Evolutionary conservation across 2,329 filamentous ascomycete genomes (phyloP), one percentile per base, ranked within the genome.

Genomic region (Penicillium sp.): DNA sequence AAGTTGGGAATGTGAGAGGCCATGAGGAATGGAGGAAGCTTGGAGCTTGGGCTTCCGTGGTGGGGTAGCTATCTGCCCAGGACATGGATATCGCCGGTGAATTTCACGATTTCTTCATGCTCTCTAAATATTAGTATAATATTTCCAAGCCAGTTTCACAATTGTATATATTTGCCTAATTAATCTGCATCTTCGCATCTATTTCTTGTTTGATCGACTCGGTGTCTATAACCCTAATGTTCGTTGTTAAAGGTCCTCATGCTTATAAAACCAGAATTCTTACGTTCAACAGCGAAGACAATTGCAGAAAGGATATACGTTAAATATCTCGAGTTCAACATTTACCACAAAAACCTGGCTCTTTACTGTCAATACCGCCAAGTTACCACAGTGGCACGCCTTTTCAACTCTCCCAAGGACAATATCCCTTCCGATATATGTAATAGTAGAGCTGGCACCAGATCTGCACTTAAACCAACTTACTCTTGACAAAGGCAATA

Each of bases 1-100:
- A 96, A 83, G 68, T 96, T 93, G 2, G 92, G 91, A 45, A 96
- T 96, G 25, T 87, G 83, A 41, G 86, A 79, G 47, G 89, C 83
- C 89, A 93, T 93, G 58, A 53, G 58, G 59, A 66, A 49, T 49
- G 43, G 56, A 62, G 52, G 60, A 62, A 59, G 59, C 53, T 59
- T 53, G 56, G 53, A 66, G 59, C 57, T 66, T 55, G 54, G 51
- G 55, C 55, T 53, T 53, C 33, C 35, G 56, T 55, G 58, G 55
- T 59, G 58, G 60, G 63, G 67, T 55, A 56, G 56, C 49, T 55
- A 51, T 41, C 12, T 23, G 45, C 39, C 39, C 39, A 12, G 19
- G 29, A 17, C 33, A 42, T 48, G 53, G 43, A 52, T 39, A 9
- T 43, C 27, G n/a, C 35, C 38, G 7, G 3, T 29, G 1, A 38